A percentile compares a stretch with the other conserved stretches of the same genome.
These are phyloP conservation scores for Curvularia eragrostidis DNA, from an alignment of 2,329 filamentous ascomycete species.

Conservation along the genomic window DNA sequence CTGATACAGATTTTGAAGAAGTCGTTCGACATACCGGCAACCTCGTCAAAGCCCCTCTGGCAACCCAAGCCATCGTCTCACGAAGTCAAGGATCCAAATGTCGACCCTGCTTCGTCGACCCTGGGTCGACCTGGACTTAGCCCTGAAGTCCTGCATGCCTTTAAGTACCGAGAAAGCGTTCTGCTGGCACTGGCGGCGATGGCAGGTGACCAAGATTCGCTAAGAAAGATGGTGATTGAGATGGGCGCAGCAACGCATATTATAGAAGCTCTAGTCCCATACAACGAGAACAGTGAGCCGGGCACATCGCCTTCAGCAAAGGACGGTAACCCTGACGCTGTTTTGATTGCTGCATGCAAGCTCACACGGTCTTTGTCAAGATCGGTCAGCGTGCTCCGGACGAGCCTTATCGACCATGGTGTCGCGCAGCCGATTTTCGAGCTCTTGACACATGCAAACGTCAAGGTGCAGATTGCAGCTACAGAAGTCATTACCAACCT, in stretches of 20 bases:
- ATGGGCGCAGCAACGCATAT: conserved; percentile 82
- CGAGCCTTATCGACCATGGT: conserved; percentile 83
- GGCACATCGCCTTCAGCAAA: conserved; percentile 46
- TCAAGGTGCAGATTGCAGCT: conserved; percentile 84
- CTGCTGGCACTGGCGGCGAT: conserved; percentile 83
- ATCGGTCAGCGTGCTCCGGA: conserved; percentile 83
- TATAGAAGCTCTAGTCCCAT: conserved; percentile 78
- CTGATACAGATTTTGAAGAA: conserved; percentile 70
- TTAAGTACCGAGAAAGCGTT: conserved; percentile 76
- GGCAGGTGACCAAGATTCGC: conserved; percentile 80
- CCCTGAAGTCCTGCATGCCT: conserved; percentile 69
- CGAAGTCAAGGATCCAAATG: conserved; percentile 32
- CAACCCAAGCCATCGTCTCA: conserved; percentile 48
- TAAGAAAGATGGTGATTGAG: conserved; percentile 81
- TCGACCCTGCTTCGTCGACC: conserved; percentile 44
- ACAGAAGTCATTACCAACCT: conserved; percentile 86
- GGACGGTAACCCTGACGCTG: conserved; percentile 78
- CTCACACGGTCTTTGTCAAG: conserved; percentile 81
- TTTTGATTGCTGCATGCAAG: conserved; percentile 85
- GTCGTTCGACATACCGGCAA: conserved; percentile 66
- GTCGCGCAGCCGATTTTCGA: conserved; percentile 78
- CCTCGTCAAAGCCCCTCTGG: conserved; percentile 62
- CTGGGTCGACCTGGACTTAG: conserved; percentile 43
- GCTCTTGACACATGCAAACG: conserved; percentile 75
- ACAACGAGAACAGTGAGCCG: conserved; percentile 51